phyloP scores from a whole-genome alignment of 495 filamentous ascomycete genomes.

The Penicillium alfredii region DNA sequence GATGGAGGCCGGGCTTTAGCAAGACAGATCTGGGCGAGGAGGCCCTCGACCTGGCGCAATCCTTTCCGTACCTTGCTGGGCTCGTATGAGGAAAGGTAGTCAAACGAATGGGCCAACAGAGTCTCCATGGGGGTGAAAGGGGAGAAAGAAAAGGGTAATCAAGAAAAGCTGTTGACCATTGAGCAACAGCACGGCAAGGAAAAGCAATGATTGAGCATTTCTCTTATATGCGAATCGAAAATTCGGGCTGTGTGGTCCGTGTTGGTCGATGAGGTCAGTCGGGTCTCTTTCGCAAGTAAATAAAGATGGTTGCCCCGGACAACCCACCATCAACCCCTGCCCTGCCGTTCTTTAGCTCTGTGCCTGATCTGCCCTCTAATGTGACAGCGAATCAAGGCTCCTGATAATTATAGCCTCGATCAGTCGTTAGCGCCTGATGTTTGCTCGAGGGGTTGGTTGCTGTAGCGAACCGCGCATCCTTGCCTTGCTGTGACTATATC shows the following conservation, averaged over 20 bases:
- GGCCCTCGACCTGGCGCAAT: constrained; percentile 88
- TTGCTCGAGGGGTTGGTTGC: too few species aligned
- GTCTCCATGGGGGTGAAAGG: constrained; percentile 64
- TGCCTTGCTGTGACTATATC: too few species aligned
- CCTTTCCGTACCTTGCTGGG: constrained; percentile 85
- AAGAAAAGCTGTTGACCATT: constrained; percentile 3
- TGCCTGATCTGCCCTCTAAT: too few species aligned
- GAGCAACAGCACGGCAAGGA: too few species aligned
- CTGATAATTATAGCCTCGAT: too few species aligned
- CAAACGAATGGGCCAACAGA: constrained; percentile 86
- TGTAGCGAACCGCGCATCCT: too few species aligned
- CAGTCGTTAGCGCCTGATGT: too few species aligned
- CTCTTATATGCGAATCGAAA: not conserved
- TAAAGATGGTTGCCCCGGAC: constrained; percentile 24
- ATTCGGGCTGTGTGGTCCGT: constrained; percentile 16
- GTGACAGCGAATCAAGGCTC: too few species aligned
- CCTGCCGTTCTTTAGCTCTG: constrained; percentile 3
- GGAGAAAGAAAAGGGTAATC: constrained; percentile 13
- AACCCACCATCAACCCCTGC: constrained; percentile 10
- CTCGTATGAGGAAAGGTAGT: constrained; percentile 93
- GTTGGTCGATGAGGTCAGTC: constrained; percentile 23
- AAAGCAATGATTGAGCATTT: constrained; percentile 1
- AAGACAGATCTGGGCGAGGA: constrained; percentile 93
- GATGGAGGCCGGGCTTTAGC: constrained; percentile 46
- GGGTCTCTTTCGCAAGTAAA: constrained; percentile 3